A percentile compares a stretch with the other conserved stretches of the same genome.
These are phyloP conservation scores for Bryoerythrophyllum caledonicum DNA, from an alignment of 225 moss, liverwort and hornwort species.

Conservation along the genomic window DNA sequence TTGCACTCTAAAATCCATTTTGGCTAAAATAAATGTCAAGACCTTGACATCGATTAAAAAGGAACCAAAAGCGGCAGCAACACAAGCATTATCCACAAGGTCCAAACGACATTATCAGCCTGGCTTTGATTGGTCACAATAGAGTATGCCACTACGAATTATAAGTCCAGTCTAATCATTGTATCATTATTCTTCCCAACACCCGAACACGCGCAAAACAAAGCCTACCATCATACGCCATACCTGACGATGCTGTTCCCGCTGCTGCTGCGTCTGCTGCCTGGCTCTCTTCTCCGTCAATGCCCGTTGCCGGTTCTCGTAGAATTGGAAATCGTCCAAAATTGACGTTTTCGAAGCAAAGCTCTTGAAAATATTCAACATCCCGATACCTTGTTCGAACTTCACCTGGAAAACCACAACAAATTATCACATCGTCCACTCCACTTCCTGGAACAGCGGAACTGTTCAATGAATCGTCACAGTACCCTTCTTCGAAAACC, in stretches of 20 bases:
- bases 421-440: neutral
- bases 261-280: conserved; percentile 91
- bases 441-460: neutral
- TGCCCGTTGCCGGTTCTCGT: conserved; percentile 94
- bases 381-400: conserved; percentile 85
- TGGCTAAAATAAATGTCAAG: neutral
- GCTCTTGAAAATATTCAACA: conserved; percentile 93
- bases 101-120: neutral
- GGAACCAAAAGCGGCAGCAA: neutral
- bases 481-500: neutral
- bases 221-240: neutral
- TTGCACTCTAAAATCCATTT: neutral
- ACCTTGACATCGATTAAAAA: neutral
- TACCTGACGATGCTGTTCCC: conserved; percentile 89
- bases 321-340: conserved; percentile 97
- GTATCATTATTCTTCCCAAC: neutral
- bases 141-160: neutral
- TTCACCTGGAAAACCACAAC: conserved; percentile 63
- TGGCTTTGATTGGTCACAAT: neutral
- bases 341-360: conserved; percentile 91
- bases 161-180: neutral
- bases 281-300: conserved; percentile 94
- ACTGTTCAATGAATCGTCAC: neutral
- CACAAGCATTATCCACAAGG: neutral
- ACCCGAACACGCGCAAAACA: neutral